Evolutionary conservation across 192 early-diverging fungal species (phyloP), one percentile per base, ranked within the genome.

Genomic region (Dimargaris verticillata): DNA sequence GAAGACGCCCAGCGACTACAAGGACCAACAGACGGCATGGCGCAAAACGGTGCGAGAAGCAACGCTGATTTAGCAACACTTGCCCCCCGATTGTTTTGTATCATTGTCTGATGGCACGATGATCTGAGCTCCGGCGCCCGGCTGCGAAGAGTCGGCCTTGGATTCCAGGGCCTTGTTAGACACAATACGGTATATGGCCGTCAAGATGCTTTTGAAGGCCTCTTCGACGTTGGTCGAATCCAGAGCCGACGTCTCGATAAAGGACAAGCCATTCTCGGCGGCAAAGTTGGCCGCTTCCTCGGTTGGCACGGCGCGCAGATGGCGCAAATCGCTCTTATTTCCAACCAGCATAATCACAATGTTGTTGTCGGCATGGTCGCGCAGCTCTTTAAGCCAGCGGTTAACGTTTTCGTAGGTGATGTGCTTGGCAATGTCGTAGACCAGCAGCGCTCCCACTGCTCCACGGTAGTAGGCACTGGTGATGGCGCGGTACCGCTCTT

Each of bases 301-400:
- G 22, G 93, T 97, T 3, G 93, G 87, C 15, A 99, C 95, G 12
- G 94, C 92, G 50, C 93, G 79, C 62, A 93, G 75, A 70, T 97
- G 93, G 70, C 88, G 81, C 80, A 97, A 78, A 88, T 98, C 95
- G 67, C 84, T 90, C 87, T 99, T 99, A 81, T 99, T 99, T 60
- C 94, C 95, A 18, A 99, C 95, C 61, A 99, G 78, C 91, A 97
- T 97, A 52, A 97, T 95, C 28, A 93, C 89, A 83, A 99, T 99
- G 78, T 96, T 97, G 74, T 79, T 86, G 72, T 93, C 91, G 49
- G 91, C 93, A 69, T 96, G 91, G 73, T 96, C 93, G 50, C 90
- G 87, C 46, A 99, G 79, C 73, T 99, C 95, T 78, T 97, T 95
- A 61, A 99, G 78, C 96, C 96, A 99, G 54, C 92, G 88, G 50